Evolutionary conservation across 345 rosid species (phyloP).

Genomic region (Euphorbia pulcherrima): DNA sequence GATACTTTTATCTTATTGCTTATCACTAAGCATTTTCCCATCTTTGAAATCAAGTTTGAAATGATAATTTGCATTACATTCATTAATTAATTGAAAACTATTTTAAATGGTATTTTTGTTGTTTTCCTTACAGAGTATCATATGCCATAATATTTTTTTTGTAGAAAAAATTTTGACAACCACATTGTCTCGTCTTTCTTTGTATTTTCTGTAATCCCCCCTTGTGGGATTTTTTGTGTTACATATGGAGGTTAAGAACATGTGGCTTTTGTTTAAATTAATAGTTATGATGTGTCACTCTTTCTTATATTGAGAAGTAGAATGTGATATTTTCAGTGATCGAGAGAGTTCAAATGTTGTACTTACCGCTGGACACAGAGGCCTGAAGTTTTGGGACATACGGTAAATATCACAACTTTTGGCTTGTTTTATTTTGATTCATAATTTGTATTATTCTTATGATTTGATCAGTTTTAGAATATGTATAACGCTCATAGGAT

Average conservation of each 20-base stretch:
- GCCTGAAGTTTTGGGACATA: conserved; percentile 87
- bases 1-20: not conserved
- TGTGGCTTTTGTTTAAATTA: conserved; percentile 1
- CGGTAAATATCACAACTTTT: conserved; percentile 43
- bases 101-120: not conserved
- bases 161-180: not conserved
- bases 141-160: not conserved
- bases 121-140: not conserved
- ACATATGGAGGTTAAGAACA: not conserved
- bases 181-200: not conserved
- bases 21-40: not conserved
- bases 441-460: not conserved
- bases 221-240: not conserved
- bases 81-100: not conserved
- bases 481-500: not conserved
- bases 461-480: not conserved
- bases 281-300: not conserved
- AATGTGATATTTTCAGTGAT: conserved; percentile 47
- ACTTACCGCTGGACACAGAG: conserved; percentile 80
- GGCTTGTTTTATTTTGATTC: conserved; percentile 12
- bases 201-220: not conserved
- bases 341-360: conserved; percentile 57
- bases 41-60: not conserved
- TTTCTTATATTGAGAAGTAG: conserved; percentile 13
- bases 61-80: not conserved